phyloP scores from a whole-genome alignment of 768 basidiomycete genomes.

The Mycena epipterygia region DNA sequence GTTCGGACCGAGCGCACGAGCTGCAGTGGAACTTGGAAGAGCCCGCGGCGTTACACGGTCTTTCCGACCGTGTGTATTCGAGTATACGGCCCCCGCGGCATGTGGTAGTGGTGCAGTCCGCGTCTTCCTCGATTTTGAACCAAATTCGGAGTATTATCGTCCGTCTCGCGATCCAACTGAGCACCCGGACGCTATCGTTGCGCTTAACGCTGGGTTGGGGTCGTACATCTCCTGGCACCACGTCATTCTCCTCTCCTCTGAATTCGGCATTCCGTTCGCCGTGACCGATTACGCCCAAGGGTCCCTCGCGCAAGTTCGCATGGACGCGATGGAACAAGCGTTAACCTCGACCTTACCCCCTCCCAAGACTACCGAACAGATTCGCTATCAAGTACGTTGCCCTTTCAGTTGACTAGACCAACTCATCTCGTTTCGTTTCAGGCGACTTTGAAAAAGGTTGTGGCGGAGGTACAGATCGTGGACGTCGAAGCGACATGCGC shows the following conservation, averaged over 20 bases:
- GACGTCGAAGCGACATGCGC: not conserved
- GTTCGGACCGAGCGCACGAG: constrained; percentile 47
- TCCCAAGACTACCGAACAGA: not conserved
- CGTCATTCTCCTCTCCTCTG: constrained; percentile 53
- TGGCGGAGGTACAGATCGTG: not conserved
- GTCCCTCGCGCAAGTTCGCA: not conserved
- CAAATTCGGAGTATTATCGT: constrained; percentile 30
- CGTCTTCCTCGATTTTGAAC: constrained; percentile 48
- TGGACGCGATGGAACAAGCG: not conserved
- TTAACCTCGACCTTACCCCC: not conserved
- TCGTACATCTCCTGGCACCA: constrained; percentile 53
- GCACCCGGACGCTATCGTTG: constrained; percentile 58
- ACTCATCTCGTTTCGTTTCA: not conserved
- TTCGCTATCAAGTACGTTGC: not conserved
- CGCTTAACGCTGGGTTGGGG: constrained; percentile 52
- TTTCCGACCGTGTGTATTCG: constrained; percentile 44
- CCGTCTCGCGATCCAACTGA: constrained; percentile 8
- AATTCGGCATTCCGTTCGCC: constrained; percentile 46
- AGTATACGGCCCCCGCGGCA: constrained; percentile 53
- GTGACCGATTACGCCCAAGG: constrained; percentile 37
- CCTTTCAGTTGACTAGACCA: not conserved
- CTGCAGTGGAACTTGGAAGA: constrained; percentile 45
- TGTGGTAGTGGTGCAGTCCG: constrained; percentile 55
- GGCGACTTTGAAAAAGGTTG: not conserved
- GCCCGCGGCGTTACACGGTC: constrained; percentile 41